Conservation (phyloP, 352 stramenopile species). For the Phytopythium aichiense region DNA sequence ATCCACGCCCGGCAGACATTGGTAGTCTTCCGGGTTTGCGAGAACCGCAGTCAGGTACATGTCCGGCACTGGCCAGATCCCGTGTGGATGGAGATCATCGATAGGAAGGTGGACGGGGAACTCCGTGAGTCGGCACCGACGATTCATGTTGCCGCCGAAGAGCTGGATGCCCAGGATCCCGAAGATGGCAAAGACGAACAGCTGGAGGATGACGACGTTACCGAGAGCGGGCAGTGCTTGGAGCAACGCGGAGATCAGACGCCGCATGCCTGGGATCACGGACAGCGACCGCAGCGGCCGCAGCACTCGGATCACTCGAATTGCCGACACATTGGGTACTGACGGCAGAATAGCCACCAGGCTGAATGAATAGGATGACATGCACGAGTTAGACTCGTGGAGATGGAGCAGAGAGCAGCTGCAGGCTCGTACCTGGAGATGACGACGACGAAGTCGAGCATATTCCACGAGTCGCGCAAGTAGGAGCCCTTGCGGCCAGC, state of each 20-base stretch:
- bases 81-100: conserved; percentile 16
- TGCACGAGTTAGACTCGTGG: not conserved
- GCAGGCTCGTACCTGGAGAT: conserved; percentile 49
- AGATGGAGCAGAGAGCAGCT: not conserved
- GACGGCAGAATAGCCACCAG: conserved; percentile 46
- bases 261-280: conserved; percentile 74
- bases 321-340: conserved; percentile 75
- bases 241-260: conserved; percentile 79
- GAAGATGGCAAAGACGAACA: conserved; percentile 92
- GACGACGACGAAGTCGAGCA: conserved; percentile 92
- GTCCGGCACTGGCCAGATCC: conserved; percentile 48
- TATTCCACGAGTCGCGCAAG: conserved; percentile 86
- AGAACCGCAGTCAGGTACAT: conserved; percentile 45
- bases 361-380: conserved; percentile 17
- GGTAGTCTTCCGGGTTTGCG: conserved; percentile 26
- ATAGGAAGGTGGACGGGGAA: conserved; percentile 58
- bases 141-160: conserved; percentile 77
- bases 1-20: conserved; percentile 29
- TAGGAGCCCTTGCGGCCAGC: conserved; percentile 61
- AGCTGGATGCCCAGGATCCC: conserved; percentile 89
- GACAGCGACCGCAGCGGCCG: conserved; percentile 87
- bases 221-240: conserved; percentile 82
- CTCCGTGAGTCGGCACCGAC: conserved; percentile 75
- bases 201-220: conserved; percentile 86
- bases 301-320: conserved; percentile 87